These are phyloP conservation scores for Exophiala phaeomuriformis DNA, from an alignment of 2,329 filamentous ascomycete genomes.

Conservation along the genomic window DNA sequence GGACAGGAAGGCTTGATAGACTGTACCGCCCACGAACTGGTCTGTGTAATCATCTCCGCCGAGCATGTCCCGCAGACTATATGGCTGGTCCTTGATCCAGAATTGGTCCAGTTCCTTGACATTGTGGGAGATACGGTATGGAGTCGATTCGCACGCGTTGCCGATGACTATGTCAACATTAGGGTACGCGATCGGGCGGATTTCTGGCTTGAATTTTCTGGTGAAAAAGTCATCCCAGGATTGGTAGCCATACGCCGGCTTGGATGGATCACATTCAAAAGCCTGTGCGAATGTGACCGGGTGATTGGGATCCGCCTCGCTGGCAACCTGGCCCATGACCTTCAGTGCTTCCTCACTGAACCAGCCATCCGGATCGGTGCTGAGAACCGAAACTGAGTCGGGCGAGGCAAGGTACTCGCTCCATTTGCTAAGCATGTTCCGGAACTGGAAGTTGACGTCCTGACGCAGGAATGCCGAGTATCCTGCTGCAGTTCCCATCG, in stretches of 20 bases:
- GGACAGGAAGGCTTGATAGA: conserved; percentile 65
- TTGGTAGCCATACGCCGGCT: conserved; percentile 49
- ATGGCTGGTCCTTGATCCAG: conserved; percentile 63
- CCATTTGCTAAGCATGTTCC: conserved; percentile 47
- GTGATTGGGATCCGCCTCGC: conserved; percentile 28
- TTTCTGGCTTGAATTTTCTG: conserved; percentile 46
- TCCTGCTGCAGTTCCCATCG: conserved; percentile 50
- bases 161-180: conserved; percentile 50
- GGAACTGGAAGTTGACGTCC: conserved; percentile 46
- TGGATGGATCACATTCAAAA: conserved; percentile 28
- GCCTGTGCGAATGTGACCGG: conserved; percentile 28
- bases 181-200: conserved; percentile 52
- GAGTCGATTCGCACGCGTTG: conserved; percentile 59
- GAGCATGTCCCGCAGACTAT: conserved; percentile 60
- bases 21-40: conserved; percentile 55
- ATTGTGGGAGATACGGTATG: conserved; percentile 46
- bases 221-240: conserved; percentile 69
- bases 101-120: conserved; percentile 54
- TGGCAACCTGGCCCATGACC: conserved; percentile 28
- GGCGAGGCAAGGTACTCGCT: conserved; percentile 40
- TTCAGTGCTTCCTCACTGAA: conserved; percentile 34
- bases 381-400: conserved; percentile 45
- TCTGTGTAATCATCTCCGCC: conserved; percentile 46
- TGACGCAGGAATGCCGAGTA: conserved; percentile 48
- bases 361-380: conserved; percentile 33